These are phyloP conservation scores for Phytopythium aichiense DNA, from an alignment of 352 stramenopile genomes.

Conservation along the genomic window DNA sequence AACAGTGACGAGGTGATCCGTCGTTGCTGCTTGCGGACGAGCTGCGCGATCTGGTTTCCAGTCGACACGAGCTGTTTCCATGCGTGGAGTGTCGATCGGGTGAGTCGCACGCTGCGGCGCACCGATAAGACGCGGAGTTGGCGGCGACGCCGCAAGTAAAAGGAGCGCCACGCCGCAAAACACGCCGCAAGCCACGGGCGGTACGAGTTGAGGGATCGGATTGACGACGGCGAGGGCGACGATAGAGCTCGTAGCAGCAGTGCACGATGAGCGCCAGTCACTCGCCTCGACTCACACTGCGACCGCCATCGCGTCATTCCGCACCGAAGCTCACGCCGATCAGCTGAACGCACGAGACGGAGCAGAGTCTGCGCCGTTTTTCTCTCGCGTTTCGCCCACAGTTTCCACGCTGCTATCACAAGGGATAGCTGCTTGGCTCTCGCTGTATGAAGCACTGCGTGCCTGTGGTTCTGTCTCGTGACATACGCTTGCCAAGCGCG, in stretches of 20 bases:
- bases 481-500: not conserved
- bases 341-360: not conserved
- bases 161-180: constrained; percentile 3
- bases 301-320: not conserved
- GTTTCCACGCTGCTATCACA: not conserved
- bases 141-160: not conserved
- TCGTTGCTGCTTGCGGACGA: not conserved
- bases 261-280: not conserved
- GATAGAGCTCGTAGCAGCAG: not conserved
- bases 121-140: not conserved
- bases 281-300: not conserved
- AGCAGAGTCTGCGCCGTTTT: not conserved
- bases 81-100: not conserved
- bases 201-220: not conserved
- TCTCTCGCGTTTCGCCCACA: not conserved
- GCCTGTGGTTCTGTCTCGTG: not conserved
- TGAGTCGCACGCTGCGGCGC: not conserved
- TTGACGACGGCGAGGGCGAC: not conserved
- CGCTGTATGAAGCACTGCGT: not conserved
- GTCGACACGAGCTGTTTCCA: not conserved
- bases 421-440: not conserved
- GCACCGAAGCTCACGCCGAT: not conserved
- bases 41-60: not conserved
- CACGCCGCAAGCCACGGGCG: constrained; percentile 1
- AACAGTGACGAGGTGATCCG: not conserved